These are phyloP conservation scores for Lactuca sativa DNA, from an alignment of 129 eudicot genomes.

Conservation along the genomic window DNA sequence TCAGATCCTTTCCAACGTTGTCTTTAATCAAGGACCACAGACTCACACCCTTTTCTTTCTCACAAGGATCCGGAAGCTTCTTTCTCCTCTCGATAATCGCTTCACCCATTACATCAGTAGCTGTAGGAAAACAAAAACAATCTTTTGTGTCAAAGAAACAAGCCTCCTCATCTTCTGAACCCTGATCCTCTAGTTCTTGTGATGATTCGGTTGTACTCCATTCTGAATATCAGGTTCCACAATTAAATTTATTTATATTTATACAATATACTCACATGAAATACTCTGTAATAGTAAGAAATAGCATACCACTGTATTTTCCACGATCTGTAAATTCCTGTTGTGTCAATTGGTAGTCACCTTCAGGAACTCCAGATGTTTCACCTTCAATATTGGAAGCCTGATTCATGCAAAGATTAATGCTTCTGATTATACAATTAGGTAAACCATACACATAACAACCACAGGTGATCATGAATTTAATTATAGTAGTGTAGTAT, in stretches of 20 bases:
- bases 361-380: slow-evolving; percentile 53
- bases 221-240: slow-evolving; percentile 35
- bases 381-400: slow-evolving; percentile 70
- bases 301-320: slow-evolving; percentile 56
- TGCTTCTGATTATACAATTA: slow-evolving; percentile 9
- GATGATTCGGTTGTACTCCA: slow-evolving; percentile 87
- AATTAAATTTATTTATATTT: neutral
- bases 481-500: too few relatives aligned
- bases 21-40: slow-evolving; percentile 94
- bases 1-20: slow-evolving; percentile 83
- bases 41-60: slow-evolving; percentile 84
- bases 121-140: slow-evolving; percentile 42
- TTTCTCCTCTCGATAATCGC: slow-evolving; percentile 52
- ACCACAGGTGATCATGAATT: slow-evolving; percentile 1
- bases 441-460: slow-evolving; percentile 16
- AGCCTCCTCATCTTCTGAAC: slow-evolving; percentile 76
- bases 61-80: slow-evolving; percentile 86
- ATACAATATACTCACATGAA: too few relatives aligned
- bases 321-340: slow-evolving; percentile 48
- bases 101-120: slow-evolving; percentile 26
- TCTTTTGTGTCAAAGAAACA: slow-evolving; percentile 67
- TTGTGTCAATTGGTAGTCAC: slow-evolving; percentile 52
- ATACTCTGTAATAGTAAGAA: neutral
- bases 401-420: slow-evolving; percentile 41
- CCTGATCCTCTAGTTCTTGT: slow-evolving; percentile 77